A percentile compares a stretch with the other conserved stretches of the same genome.
Evolutionary conservation across 139 green algal genomes (phyloP).

Genomic region (Spirogloea muscicola): DNA sequence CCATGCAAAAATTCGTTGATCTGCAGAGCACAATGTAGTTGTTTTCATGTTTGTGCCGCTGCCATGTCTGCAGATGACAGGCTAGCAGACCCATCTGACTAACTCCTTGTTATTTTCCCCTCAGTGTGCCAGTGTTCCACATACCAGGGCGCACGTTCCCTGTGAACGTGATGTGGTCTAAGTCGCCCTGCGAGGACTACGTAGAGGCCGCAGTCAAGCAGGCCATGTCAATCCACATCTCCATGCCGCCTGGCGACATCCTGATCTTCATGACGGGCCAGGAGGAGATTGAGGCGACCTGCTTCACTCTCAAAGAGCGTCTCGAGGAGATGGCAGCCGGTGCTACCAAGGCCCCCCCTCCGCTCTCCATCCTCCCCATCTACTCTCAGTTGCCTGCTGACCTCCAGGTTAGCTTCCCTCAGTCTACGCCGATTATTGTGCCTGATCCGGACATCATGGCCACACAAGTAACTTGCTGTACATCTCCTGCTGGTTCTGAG

Average conservation of each 20-base stretch:
- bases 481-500: too few relatives aligned
- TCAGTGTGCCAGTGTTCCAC: constrained; percentile 79
- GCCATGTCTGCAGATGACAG: too few relatives aligned
- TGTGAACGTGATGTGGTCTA: constrained; percentile 87
- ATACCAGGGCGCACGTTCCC: constrained; percentile 97
- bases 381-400: constrained; percentile 89
- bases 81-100: too few relatives aligned
- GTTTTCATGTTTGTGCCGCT: too few relatives aligned
- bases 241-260: constrained; percentile 85
- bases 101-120: too few relatives aligned
- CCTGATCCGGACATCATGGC: too few relatives aligned
- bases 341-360: constrained; percentile 50
- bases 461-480: too few relatives aligned
- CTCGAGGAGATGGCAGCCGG: constrained; percentile 53
- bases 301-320: constrained; percentile 70
- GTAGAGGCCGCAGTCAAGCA: constrained; percentile 96
- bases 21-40: too few relatives aligned
- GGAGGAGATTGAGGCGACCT: constrained; percentile 95
- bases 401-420: too few relatives aligned
- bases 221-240: constrained; percentile 88
- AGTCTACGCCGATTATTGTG: too few relatives aligned
- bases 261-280: constrained; percentile 96
- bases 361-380: constrained; percentile 90
- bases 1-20: too few relatives aligned
- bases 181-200: constrained; percentile 90